Conservation (phyloP, 805 yeast species). For the Metschnikowia amazonensis region DNA sequence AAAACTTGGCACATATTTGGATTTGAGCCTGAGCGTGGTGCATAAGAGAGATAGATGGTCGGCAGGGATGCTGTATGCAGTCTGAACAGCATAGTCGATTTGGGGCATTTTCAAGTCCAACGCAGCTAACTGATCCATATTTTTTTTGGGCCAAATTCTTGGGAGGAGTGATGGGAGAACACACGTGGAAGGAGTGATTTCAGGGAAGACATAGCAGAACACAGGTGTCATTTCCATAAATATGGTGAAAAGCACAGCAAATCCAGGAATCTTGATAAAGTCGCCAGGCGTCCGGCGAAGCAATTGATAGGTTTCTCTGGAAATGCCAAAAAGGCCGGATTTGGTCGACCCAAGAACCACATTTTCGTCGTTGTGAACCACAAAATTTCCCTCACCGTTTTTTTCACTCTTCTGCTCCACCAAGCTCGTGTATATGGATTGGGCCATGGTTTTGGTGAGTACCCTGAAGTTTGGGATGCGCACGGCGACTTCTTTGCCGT, state of each 20-base stretch:
- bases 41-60: slow-evolving; percentile 36
- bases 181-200: slow-evolving; percentile 57
- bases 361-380: slow-evolving; percentile 7
- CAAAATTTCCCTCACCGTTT: not conserved
- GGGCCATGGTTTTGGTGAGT: slow-evolving; percentile 35
- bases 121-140: slow-evolving; percentile 5
- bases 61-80: slow-evolving; percentile 46
- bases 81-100: slow-evolving; percentile 32
- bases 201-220: slow-evolving; percentile 51
- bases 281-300: slow-evolving; percentile 50
- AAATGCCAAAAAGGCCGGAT: slow-evolving; percentile 31
- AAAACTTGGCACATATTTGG: slow-evolving; percentile 37
- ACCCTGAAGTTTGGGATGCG: slow-evolving; percentile 32
- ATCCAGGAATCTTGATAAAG: slow-evolving; percentile 49
- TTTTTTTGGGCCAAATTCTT: slow-evolving; percentile 27
- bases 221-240: slow-evolving; percentile 56
- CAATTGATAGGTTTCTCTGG: slow-evolving; percentile 49
- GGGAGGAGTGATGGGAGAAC: slow-evolving; percentile 46
- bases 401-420: slow-evolving; percentile 30
- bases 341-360: slow-evolving; percentile 17
- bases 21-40: slow-evolving; percentile 34
- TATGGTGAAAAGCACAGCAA: slow-evolving; percentile 43
- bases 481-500: slow-evolving; percentile 25
- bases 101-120: slow-evolving; percentile 3
- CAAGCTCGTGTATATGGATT: slow-evolving; percentile 30